Evolutionary conservation across 1,139 yeast species (phyloP).

Genomic region (Yamadazyma songkhlaensis): DNA sequence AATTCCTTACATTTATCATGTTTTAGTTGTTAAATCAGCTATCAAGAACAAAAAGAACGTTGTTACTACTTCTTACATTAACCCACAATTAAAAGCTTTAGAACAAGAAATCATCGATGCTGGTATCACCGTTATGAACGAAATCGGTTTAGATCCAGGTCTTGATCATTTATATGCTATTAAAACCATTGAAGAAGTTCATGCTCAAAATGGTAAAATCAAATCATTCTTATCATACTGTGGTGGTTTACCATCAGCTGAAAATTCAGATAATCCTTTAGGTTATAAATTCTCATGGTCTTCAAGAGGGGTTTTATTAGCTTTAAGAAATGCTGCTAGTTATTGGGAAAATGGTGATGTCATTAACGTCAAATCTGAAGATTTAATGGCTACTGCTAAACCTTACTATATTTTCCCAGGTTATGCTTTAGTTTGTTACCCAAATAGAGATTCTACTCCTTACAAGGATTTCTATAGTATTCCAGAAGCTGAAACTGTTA

Average conservation of each 20-base stretch:
- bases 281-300: conserved; percentile 99
- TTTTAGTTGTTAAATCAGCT: conserved; percentile 88
- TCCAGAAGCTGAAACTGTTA: conserved; percentile 96
- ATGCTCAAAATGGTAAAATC: conserved; percentile 85
- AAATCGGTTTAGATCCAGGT: conserved; percentile 97
- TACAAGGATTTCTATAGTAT: conserved; percentile 89
- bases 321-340: conserved; percentile 89
- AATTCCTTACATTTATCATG: conserved; percentile 95
- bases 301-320: conserved; percentile 94
- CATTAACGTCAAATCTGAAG: conserved; percentile 80
- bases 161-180: conserved; percentile 97
- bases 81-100: conserved; percentile 82
- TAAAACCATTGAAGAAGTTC: conserved; percentile 97
- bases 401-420: conserved; percentile 97
- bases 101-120: conserved; percentile 80
- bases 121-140: conserved; percentile 89
- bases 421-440: conserved; percentile 90
- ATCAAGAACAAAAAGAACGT: conserved; percentile 89
- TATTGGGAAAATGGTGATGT: conserved; percentile 85
- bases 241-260: conserved; percentile 99
- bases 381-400: conserved; percentile 91
- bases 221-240: conserved; percentile 93
- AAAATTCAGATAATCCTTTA: conserved; percentile 93
- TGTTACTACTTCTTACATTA: conserved; percentile 93
- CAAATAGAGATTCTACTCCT: conserved; percentile 96